phyloP scores from a whole-genome alignment of 108 stramenopile genomes.

The Cyclotella baltica region DNA sequence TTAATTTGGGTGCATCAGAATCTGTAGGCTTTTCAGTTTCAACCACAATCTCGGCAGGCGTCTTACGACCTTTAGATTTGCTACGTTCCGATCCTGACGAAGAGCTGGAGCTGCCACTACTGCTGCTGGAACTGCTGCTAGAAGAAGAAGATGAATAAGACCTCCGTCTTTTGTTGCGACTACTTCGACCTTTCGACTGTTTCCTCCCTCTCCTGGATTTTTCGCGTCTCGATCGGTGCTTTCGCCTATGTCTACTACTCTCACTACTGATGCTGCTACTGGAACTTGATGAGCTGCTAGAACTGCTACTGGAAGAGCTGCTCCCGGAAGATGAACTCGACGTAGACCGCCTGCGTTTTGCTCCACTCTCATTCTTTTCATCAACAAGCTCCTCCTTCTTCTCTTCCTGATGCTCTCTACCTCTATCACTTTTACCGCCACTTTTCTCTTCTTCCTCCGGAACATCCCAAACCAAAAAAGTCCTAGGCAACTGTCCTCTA shows the following conservation, averaged over 20 bases:
- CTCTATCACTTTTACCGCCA: background rate
- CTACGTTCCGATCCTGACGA: slow-evolving; percentile 26
- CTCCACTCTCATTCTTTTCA: slow-evolving; percentile 12
- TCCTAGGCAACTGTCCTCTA: slow-evolving; percentile 39
- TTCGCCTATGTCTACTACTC: slow-evolving; percentile 13
- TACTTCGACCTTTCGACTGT: slow-evolving; percentile 12
- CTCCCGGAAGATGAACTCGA: slow-evolving; percentile 13
- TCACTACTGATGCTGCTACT: slow-evolving; percentile 24
- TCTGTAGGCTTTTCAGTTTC: slow-evolving; percentile 9
- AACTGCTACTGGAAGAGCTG: background rate
- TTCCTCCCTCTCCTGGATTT: slow-evolving; percentile 10
- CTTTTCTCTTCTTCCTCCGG: slow-evolving; percentile 22
- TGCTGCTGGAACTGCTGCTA: slow-evolving; percentile 45
- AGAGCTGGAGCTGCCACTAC: slow-evolving; percentile 43
- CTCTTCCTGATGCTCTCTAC: slow-evolving; percentile 8
- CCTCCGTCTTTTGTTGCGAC: slow-evolving; percentile 38
- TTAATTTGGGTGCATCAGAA: background rate
- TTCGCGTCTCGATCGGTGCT: slow-evolving; percentile 22
- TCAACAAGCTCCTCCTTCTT: slow-evolving; percentile 23
- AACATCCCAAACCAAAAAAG: slow-evolving; percentile 51
- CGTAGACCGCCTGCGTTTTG: slow-evolving; percentile 28
- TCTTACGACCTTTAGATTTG: slow-evolving; percentile 14
- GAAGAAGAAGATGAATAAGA: slow-evolving; percentile 27
- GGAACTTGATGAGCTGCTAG: slow-evolving; percentile 18
- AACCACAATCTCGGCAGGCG: slow-evolving; percentile 5